A percentile compares a stretch with the other conserved stretches of the same genome.
Evolutionary conservation across 257 asterid genomes (phyloP).

Genomic region (Buddleja alternifolia): DNA sequence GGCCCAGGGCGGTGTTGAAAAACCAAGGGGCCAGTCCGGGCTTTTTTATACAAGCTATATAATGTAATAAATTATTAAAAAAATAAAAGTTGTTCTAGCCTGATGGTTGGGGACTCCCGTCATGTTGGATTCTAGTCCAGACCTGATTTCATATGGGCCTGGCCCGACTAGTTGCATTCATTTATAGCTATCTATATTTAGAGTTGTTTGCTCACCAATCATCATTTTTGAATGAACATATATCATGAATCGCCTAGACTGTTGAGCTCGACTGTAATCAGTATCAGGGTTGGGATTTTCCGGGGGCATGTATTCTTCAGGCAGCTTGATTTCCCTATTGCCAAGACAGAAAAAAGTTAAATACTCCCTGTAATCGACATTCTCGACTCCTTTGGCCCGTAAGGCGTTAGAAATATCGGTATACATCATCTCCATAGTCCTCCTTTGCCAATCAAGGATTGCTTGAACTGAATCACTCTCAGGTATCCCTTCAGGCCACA

Average conservation of each 20-base stretch:
- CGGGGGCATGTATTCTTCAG: constrained; percentile 56
- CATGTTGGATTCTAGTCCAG: no score
- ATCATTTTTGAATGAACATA: constrained; percentile 92
- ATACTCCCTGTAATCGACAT: constrained; percentile 69
- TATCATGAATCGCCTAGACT: constrained; percentile 89
- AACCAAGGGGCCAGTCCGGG: no score
- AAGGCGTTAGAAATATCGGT: constrained; percentile 61
- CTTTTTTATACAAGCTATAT: no score
- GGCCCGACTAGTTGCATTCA: no score
- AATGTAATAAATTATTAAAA: no score
- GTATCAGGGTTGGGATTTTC: constrained; percentile 68
- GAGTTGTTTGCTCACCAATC: constrained; percentile 54
- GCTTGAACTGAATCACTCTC: constrained; percentile 89
- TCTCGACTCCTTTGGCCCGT: constrained; percentile 43
- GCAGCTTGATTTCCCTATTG: constrained; percentile 57
- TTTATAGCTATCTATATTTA: no score
- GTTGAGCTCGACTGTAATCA: constrained; percentile 76
- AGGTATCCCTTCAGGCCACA: constrained; percentile 97
- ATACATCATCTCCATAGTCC: constrained; percentile 99
- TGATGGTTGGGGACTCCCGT: no score
- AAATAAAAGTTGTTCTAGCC: no score
- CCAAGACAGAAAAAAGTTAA: constrained; percentile 91
- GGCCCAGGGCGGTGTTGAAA: no score
- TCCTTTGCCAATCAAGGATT: constrained; percentile 86
- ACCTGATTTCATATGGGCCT: no score